Base-by-base conservation (phyloP, 805 yeast genomes). In the Maudiozyma bulderi region DNA sequence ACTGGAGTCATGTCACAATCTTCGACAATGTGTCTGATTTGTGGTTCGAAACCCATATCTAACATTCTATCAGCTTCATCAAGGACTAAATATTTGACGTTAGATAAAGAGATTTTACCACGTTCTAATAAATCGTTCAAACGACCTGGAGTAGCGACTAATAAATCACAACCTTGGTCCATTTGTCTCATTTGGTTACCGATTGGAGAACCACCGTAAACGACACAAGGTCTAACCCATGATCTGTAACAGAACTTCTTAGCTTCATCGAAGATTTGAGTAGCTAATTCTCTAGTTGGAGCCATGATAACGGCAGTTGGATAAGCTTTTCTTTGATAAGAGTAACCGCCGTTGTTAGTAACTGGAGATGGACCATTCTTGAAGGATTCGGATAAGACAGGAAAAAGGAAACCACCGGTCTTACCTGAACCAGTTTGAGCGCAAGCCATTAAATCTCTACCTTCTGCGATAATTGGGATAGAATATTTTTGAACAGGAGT, bases 41-140 rank as follows among this genome's bases (percentile, higher is more conserved):
- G 99, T 57, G 97, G 97, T 77, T 93, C 99, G 75, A 93, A 93
- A 80, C 99, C 99, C 98, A 93, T 93, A 81, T 93, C 99, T 74
- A 93, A 82, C 99, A 93, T 93, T 77, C 99, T 87, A 74, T 93
- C 99, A 66, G 99, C 99, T 78, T 91, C 99, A 73, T 91, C 99
- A 59, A 93, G 78, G 47, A 93, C 97, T 69, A 93, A 80, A 72
- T 87, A 93, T 70, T 86, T 88, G 72, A 91, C 88, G 72, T 86
- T 88, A 57, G 80, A 77, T 65, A 93, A 77, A 43, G 97, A 89
- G 60, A 93, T 86, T 62, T 81, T 76, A 65, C 97, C 97, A 76
- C 97, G 86, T 74, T 90, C 97, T 57, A 93, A 74, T 71, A 93
- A 77, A 73, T 93, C 99, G 66, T 83, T 90, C 68, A 93, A 78